Conservation (phyloP, 352 stramenopile genomes). For the Blastocystis sp. region DNA sequence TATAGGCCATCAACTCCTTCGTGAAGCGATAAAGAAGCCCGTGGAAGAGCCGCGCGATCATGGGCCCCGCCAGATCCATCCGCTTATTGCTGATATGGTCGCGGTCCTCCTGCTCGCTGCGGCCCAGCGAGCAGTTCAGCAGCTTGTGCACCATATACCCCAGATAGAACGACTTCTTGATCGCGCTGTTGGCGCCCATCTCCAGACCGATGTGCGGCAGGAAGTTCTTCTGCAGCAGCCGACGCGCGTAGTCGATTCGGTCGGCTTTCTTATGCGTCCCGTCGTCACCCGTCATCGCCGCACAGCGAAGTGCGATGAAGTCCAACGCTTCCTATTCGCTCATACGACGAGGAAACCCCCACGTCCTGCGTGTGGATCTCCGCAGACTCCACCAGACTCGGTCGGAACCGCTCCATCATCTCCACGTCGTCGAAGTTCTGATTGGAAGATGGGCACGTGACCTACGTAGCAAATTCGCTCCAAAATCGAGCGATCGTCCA, state of each 20-base stretch:
- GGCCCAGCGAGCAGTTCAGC: constrained; percentile 91
- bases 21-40: constrained; percentile 95
- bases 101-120: constrained; percentile 91
- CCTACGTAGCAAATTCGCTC: constrained; percentile 87
- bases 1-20: constrained; percentile 75
- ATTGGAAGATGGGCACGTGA: background rate
- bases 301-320: constrained; percentile 85
- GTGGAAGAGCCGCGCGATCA: constrained; percentile 91
- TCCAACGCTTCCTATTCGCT: constrained; percentile 72
- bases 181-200: constrained; percentile 72
- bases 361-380: constrained; percentile 93
- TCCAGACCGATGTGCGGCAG: constrained; percentile 94
- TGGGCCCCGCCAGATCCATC: constrained; percentile 89
- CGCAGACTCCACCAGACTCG: constrained; percentile 91
- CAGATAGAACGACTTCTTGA: constrained; percentile 88
- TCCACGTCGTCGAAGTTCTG: constrained; percentile 91
- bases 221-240: constrained; percentile 96
- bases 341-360: background rate
- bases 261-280: constrained; percentile 75
- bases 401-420: constrained; percentile 97
- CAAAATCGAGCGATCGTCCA: constrained; percentile 91
- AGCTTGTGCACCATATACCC: constrained; percentile 98
- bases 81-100: constrained; percentile 99
- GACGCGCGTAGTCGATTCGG: constrained; percentile 91
- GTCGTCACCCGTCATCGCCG: constrained; percentile 59